phyloP scores from a whole-genome alignment of 2,329 filamentous ascomycete genomes.

The Pseudogymnoascus sp. region DNA sequence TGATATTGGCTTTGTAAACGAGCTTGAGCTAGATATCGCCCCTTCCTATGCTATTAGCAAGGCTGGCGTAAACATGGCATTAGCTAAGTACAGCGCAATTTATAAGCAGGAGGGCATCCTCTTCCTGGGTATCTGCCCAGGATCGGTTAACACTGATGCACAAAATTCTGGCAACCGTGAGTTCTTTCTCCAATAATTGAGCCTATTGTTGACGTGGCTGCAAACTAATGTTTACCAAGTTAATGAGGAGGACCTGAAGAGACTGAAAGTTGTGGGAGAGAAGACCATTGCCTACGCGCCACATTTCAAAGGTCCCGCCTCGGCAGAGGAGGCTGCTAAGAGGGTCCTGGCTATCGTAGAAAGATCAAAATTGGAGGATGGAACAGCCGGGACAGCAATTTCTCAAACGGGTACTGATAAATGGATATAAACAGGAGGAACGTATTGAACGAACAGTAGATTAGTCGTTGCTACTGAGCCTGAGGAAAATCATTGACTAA shows the following conservation, averaged over 20 bases:
- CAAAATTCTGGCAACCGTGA: conserved; percentile 8
- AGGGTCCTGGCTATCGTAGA: conserved; percentile 29
- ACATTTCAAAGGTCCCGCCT: conserved; percentile 30
- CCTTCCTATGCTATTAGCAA: conserved; percentile 41
- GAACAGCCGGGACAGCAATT: not conserved
- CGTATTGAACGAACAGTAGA: not conserved
- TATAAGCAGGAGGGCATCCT: conserved; percentile 38
- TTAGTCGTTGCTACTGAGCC: not conserved
- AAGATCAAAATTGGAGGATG: conserved; percentile 34
- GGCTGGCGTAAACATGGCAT: conserved; percentile 40
- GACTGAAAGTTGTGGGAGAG: conserved; percentile 19
- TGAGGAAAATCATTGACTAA: not conserved
- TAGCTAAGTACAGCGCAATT: conserved; percentile 40
- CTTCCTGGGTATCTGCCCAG: conserved; percentile 43
- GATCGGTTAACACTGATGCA: conserved; percentile 35
- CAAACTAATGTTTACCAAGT: not conserved
- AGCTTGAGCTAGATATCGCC: conserved; percentile 29
- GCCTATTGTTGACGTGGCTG: not conserved
- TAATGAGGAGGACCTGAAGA: conserved; percentile 21
- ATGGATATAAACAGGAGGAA: not conserved
- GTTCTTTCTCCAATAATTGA: not conserved
- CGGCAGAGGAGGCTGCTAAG: conserved; percentile 30
- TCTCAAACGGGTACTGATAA: not conserved
- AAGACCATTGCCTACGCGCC: conserved; percentile 33
- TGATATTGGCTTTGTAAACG: conserved; percentile 35